These are phyloP conservation scores for Scytalidium lignicola DNA, from an alignment of 2,329 filamentous ascomycete species.

Conservation along the genomic window DNA sequence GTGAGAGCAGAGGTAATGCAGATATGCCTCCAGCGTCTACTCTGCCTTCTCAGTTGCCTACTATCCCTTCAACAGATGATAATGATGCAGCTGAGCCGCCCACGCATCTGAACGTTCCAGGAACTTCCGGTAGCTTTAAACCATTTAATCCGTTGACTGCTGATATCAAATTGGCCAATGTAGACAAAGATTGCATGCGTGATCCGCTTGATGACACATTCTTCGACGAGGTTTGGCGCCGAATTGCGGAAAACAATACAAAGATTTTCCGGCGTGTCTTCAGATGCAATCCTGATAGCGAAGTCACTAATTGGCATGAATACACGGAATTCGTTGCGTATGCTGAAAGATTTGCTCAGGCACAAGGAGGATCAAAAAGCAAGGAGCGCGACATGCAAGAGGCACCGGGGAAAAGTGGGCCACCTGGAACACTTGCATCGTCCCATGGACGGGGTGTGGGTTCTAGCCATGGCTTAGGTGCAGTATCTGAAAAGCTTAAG, in stretches of 20 bases:
- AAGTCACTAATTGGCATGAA: conserved; percentile 88
- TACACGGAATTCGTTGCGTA: conserved; percentile 63
- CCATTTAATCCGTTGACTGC: conserved; percentile 50
- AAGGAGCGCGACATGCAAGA: conserved; percentile 26
- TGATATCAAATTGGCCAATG: conserved; percentile 67
- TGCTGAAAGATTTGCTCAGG: conserved; percentile 61
- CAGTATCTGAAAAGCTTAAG: conserved; percentile 20
- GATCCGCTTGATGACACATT: conserved; percentile 82
- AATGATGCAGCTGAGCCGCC: conserved; percentile 76
- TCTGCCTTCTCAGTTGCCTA: conserved; percentile 56
- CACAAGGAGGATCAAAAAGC: conserved; percentile 29
- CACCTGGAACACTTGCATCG: conserved; percentile 18
- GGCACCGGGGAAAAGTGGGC: conserved; percentile 23
- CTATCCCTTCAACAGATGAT: conserved; percentile 67
- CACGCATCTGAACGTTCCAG: conserved; percentile 48
- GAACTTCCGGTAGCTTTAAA: conserved; percentile 38
- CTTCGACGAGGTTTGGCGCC: conserved; percentile 82
- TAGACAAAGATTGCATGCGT: conserved; percentile 89
- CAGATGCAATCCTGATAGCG: conserved; percentile 92
- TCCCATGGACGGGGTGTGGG: conserved; percentile 5
- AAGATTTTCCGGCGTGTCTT: conserved; percentile 92
- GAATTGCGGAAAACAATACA: conserved; percentile 88
- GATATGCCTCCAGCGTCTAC: conserved; percentile 54
- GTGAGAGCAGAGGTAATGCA: conserved; percentile 34
- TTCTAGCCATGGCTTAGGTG: conserved; percentile 14